A percentile compares a stretch with the other conserved stretches of the same genome.
phyloP scores from a whole-genome alignment of 371 early-diverging fungal species.

The Lichtheimia ramosa region DNA sequence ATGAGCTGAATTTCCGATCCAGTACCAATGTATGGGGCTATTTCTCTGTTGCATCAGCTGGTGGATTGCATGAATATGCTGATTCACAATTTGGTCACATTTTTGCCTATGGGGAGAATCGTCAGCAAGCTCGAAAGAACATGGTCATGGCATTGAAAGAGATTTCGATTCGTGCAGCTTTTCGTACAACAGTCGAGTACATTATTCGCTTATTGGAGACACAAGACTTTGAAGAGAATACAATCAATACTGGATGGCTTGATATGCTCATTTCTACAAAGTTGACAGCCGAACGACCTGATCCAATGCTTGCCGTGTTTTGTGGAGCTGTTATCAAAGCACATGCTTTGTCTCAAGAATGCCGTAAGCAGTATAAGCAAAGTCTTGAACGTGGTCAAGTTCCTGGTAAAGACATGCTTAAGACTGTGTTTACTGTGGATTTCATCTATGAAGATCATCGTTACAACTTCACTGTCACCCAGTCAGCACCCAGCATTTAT shows the following conservation, averaged over 20 bases:
- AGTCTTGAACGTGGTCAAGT: constrained; percentile 91
- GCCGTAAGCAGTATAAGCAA: constrained; percentile 72
- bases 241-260: constrained; percentile 95
- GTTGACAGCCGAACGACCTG: constrained; percentile 91
- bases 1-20: constrained; percentile 93
- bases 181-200: constrained; percentile 97
- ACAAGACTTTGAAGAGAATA: constrained; percentile 85
- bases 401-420: constrained; percentile 75
- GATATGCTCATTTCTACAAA: constrained; percentile 90
- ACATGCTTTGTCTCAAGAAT: constrained; percentile 61
- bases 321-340: constrained; percentile 93
- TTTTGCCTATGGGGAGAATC: constrained; percentile 95
- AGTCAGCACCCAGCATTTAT: constrained; percentile 81
- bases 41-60: constrained; percentile 93
- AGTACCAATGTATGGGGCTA: constrained; percentile 98
- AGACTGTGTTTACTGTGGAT: constrained; percentile 77
- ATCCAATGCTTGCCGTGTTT: constrained; percentile 84
- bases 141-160: constrained; percentile 97
- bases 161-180: constrained; percentile 97
- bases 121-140: constrained; percentile 92
- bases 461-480: constrained; percentile 83
- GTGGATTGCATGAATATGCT: constrained; percentile 97
- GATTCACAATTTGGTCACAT: constrained; percentile 99
- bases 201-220: constrained; percentile 93
- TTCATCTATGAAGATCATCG: constrained; percentile 91